Evolutionary conservation across 495 filamentous ascomycete genomes (phyloP), one percentile per base, ranked within the genome.

Genomic region (Cercophora sp.): DNA sequence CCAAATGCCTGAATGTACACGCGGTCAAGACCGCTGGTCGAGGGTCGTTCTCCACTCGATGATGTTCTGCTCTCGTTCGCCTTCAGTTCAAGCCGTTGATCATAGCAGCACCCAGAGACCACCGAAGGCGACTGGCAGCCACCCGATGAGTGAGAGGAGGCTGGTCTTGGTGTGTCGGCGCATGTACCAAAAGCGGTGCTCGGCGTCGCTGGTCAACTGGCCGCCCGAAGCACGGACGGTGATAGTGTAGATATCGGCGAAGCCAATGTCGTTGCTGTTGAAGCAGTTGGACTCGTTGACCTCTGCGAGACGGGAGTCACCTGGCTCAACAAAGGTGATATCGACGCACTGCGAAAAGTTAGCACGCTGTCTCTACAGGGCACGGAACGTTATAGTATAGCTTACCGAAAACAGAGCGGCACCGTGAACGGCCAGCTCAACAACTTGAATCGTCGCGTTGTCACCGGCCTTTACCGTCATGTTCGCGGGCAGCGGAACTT

Each of bases 401-500:
- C 87, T 61, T 79, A 98, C 93, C 62, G 92, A 96, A 64, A 86
- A 99, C 19, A 97, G 69, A 8, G 87, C 78, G 3, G 93, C 94
- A 11, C 94, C 94, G 65, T 96, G 93, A 54, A 89, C 73, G 8
- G 94, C 93, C 9, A 81, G 72, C 79, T 96, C 91, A 29, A 99
- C 82, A 15, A 97, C 73, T 68, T 99, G 94, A 55, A 99, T 91
- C 6, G 94, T 99, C 11, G 91, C 93, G 65, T 91, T 87, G 67
- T 94, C 88, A 15, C 94, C 94, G 1, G 81, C 72, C 22, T 87
- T 84, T 29, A 89, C 83, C 9, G 68, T 84, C 34, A 83, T 73
- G 56, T 87, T 85, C 16, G 74, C 78, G 0, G 94, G 94, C 51
- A 96, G 71, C n/a, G 90, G 85, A 1, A 97, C 86, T 62, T 96